Conservation (phyloP, 208 protist species). For the Acanthamoeba culbertsoni region DNA sequence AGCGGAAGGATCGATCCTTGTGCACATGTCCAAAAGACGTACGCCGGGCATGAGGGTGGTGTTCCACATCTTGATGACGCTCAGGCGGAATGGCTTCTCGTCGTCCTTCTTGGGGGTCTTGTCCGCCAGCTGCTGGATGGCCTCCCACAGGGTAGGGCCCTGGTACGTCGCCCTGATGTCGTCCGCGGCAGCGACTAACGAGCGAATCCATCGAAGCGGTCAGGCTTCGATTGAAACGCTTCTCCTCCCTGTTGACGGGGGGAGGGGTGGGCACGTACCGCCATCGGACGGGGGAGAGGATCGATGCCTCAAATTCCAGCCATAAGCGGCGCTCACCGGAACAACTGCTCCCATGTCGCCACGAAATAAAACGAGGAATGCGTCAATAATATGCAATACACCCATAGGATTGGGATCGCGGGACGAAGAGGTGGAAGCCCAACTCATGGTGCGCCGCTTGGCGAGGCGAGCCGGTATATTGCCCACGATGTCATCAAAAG, state of each 20-base stretch:
- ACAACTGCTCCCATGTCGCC: background rate
- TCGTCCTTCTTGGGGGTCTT: background rate
- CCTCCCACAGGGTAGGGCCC: conserved; percentile 16
- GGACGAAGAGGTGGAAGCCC: background rate
- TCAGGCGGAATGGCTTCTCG: background rate
- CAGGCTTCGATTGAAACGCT: too few relatives aligned
- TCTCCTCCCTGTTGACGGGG: too few relatives aligned
- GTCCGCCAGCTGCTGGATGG: background rate
- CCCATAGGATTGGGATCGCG: background rate
- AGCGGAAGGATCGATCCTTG: background rate
- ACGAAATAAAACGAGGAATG: background rate
- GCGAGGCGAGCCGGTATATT: background rate
- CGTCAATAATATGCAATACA: background rate
- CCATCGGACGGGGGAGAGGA: too few relatives aligned
- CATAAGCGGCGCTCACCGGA: too few relatives aligned
- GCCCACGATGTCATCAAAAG: background rate
- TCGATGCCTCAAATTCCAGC: too few relatives aligned
- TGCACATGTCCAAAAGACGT: background rate
- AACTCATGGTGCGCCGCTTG: background rate
- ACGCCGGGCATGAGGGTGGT: background rate
- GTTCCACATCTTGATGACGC: conserved; percentile 22
- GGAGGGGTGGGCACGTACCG: background rate
- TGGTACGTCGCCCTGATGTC: background rate
- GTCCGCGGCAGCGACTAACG: too few relatives aligned
- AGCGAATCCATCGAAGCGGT: too few relatives aligned